Percentiles rank a stretch among this genome's conserved stretches.
Conservation (phyloP, 2,329 filamentous ascomycete genomes). For the Macrophomina tecta region DNA sequence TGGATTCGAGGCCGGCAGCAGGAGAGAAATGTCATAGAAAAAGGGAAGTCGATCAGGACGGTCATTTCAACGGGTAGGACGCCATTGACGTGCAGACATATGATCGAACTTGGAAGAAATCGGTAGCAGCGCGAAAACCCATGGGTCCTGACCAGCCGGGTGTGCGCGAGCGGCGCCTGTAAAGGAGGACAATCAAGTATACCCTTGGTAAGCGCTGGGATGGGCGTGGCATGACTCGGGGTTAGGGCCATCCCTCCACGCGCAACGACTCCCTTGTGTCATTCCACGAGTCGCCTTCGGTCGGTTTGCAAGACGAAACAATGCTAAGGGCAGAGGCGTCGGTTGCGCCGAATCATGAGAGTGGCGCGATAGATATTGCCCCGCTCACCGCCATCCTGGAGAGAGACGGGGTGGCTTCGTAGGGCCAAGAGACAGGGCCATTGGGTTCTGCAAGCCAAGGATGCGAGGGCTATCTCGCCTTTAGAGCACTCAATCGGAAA, state of each 20-base stretch:
- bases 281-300: not conserved
- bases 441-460: not conserved
- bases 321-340: not conserved
- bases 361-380: not conserved
- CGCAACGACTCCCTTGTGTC: not conserved
- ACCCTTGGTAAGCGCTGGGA: too few species aligned
- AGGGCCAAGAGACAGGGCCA: not conserved
- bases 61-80: too few species aligned
- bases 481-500: not conserved
- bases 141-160: too few species aligned
- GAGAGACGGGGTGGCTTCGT: not conserved
- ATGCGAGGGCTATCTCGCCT: not conserved
- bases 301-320: not conserved
- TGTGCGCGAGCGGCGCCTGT: too few species aligned
- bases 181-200: too few species aligned
- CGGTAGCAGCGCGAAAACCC: too few species aligned
- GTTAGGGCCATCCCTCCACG: not conserved
- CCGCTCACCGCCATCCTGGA: not conserved
- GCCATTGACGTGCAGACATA: too few species aligned
- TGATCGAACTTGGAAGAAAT: too few species aligned
- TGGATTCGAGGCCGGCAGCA: too few species aligned
- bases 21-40: too few species aligned
- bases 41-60: too few species aligned
- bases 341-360: not conserved
- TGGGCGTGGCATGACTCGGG: not conserved